phyloP scores from a whole-genome alignment of 345 rosid species.

The Linum lewisii region DNA sequence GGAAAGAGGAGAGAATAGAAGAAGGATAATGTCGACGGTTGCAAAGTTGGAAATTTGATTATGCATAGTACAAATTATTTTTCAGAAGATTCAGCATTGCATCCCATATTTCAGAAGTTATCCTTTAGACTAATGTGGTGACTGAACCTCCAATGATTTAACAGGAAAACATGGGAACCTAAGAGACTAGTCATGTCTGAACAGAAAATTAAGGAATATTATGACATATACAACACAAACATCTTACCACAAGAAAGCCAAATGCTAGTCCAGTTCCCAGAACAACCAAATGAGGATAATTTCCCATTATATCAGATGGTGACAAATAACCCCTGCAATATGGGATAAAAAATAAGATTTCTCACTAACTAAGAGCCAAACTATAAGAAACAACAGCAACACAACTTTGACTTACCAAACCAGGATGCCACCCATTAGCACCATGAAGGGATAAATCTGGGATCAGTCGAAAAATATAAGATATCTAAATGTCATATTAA shows the following conservation, averaged over 20 bases:
- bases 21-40: no score
- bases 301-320: slow-evolving; percentile 62
- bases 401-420: slow-evolving; percentile 44
- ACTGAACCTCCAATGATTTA: no score
- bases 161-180: no score
- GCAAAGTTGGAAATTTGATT: no score
- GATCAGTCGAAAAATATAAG: slow-evolving; percentile 14
- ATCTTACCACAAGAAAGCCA: slow-evolving; percentile 91
- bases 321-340: slow-evolving; percentile 64
- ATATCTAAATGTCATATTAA: slow-evolving; percentile 9
- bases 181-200: no score
- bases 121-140: no score
- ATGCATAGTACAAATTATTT: no score
- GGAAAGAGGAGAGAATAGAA: no score
- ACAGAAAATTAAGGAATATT: no score
- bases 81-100: no score
- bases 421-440: slow-evolving; percentile 71
- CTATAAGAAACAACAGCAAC: background rate
- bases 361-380: slow-evolving; percentile 1
- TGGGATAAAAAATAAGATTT: slow-evolving; percentile 9
- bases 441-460: slow-evolving; percentile 77
- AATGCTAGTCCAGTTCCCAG: slow-evolving; percentile 98
- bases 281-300: slow-evolving; percentile 80
- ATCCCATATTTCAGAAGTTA: no score
- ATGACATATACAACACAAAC: background rate